Percentiles rank a stretch among this genome's conserved stretches.
phyloP scores from a whole-genome alignment of 75 land plant genomes.

The Larix kaempferi region DNA sequence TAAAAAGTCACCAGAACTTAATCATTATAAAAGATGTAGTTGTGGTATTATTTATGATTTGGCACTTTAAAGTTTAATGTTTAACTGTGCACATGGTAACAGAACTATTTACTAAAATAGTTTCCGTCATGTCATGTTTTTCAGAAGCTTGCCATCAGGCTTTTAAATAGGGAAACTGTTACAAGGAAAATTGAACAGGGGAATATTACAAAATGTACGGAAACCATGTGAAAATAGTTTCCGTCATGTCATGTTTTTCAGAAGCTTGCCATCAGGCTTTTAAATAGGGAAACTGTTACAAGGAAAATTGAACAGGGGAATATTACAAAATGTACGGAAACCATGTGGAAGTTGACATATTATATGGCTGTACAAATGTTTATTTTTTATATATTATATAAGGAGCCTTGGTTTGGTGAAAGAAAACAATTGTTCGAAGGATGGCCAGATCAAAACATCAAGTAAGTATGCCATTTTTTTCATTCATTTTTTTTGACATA shows the following conservation, averaged over 20 bases:
- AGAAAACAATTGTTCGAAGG: conserved; percentile 53
- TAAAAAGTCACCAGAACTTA: no score
- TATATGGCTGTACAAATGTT: conserved; percentile 54
- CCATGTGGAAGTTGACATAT: conserved; percentile 84
- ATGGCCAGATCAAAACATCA: conserved; percentile 73
- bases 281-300: conserved; percentile 15
- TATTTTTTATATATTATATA: conserved; percentile 28
- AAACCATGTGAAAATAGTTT: conserved; percentile 94
- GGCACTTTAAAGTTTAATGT: no score
- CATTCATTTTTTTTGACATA: no score
- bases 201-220: conserved; percentile 59
- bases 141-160: conserved; percentile 31
- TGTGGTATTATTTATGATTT: no score
- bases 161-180: conserved; percentile 20
- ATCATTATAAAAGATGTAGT: no score
- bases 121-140: background rate
- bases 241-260: conserved; percentile 1
- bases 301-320: conserved; percentile 24
- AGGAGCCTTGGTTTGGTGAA: conserved; percentile 77
- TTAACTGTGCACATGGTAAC: no score
- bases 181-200: conserved; percentile 13
- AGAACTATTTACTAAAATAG: no score
- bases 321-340: conserved; percentile 61
- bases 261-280: conserved; percentile 33
- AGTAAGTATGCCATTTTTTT: conserved; percentile 22